Conservation (phyloP, 2,329 filamentous ascomycete species). For the Diaporthe sp. region DNA sequence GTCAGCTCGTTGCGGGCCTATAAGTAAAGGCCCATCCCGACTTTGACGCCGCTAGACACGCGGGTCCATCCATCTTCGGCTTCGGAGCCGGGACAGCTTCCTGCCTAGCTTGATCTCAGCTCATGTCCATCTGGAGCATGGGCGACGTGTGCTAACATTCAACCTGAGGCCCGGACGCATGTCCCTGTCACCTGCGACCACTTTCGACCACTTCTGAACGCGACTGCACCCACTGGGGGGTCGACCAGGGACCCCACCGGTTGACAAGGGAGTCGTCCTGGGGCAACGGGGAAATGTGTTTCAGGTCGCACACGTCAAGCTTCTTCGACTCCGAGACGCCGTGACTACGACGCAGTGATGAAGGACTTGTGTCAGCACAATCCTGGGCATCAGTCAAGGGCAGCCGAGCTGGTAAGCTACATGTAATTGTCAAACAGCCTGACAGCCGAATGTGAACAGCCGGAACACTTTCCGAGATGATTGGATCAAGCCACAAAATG, state of each 20-base stretch:
- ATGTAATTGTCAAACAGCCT: constrained; percentile 17
- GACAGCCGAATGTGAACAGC: neutral
- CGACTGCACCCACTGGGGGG: neutral
- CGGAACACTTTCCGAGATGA: neutral
- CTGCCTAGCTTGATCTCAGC: constrained; percentile 7
- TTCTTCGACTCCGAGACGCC: constrained; percentile 32
- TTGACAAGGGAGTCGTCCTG: constrained; percentile 18
- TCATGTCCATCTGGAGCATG: neutral
- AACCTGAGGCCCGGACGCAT: constrained; percentile 2
- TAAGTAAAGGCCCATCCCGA: neutral
- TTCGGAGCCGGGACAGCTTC: constrained; percentile 29
- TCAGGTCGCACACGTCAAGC: constrained; percentile 35
- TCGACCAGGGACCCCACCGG: constrained; percentile 4
- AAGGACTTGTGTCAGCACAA: constrained; percentile 25
- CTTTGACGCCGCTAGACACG: constrained; percentile 14
- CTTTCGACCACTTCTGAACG: constrained; percentile 7
- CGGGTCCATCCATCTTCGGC: constrained; percentile 8
- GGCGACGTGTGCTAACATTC: neutral
- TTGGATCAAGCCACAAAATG: constrained; percentile 21
- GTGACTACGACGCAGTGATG: constrained; percentile 22
- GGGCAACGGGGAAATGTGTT: constrained; percentile 36
- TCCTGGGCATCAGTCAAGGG: neutral
- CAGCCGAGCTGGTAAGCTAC: neutral
- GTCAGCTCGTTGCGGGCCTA: neutral
- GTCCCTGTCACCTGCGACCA: constrained; percentile 5